Evolutionary conservation across 1,284 basidiomycete genomes (phyloP).

Genomic region (Papiliotrema terrestris): DNA sequence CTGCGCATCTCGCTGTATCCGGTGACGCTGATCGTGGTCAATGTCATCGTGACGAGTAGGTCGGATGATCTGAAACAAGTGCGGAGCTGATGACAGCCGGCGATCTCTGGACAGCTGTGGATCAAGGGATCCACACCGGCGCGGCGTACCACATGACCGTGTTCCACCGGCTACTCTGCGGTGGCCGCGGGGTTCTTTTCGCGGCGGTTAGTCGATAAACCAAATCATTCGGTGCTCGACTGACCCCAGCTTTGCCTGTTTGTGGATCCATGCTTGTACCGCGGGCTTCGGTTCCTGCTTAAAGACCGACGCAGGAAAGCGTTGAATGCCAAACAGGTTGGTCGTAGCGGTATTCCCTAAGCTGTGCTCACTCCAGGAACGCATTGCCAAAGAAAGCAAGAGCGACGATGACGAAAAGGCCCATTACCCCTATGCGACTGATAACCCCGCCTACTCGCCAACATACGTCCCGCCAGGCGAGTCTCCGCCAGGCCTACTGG

Average conservation of each 20-base stretch:
- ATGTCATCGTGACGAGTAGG: conserved; percentile 23
- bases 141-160: not conserved
- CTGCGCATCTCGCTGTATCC: conserved; percentile 26
- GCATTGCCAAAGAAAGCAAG: no score
- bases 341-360: no score
- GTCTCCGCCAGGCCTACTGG: not conserved
- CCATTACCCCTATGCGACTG: no score
- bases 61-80: not conserved
- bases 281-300: not conserved
- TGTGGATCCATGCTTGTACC: conserved; percentile 1
- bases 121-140: not conserved
- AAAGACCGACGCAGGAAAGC: not conserved
- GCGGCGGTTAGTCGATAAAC: not conserved
- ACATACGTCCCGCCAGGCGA: not conserved
- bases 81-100: not conserved
- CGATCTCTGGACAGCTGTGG: not conserved
- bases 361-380: no score
- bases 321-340: no score
- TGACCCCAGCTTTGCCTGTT: conserved; percentile 1
- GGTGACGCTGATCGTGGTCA: conserved; percentile 21
- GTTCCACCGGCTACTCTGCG: not conserved
- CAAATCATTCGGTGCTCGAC: not conserved
- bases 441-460: not conserved
- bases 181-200: not conserved
- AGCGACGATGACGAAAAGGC: not conserved